Evolutionary conservation across 2,329 filamentous ascomycete species (phyloP), one percentile per base, ranked within the genome.

Genomic region (Talaromyces piceae): DNA sequence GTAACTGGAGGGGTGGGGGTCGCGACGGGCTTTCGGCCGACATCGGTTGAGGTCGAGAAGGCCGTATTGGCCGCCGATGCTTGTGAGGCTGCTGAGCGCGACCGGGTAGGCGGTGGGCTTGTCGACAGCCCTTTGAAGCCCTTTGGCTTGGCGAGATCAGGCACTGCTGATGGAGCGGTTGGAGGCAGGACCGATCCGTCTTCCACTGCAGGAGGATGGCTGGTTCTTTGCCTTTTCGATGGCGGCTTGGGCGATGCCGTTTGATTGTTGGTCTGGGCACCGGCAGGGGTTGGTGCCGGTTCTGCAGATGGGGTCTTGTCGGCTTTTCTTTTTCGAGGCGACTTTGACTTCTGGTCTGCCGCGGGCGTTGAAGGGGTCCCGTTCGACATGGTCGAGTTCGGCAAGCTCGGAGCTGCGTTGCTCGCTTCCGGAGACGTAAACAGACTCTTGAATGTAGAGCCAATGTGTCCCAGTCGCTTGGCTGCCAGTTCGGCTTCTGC

Each of bases 291-390:
- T n/a, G 28, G 23, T 0, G 11, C 18, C 27, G 30, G 46, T 12
- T 54, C 54, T 54, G 52, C 45, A 41, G 50, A 47, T 48, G 18
- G 37, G 5, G 69, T 26, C 12, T 73, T 67, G 45, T 82, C 79
- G 37, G 76, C 69, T 60, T 82, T 83, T 47, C 80, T 73, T 64
- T 83, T 83, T 46, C 63, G 68, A 33, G 66, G 60, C 23, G 61
- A 57, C 53, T 63, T 65, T 33, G 53, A 25, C 49, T 58, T 62
- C 51, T 57, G 51, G 54, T 60, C 65, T 37, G 43, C 44, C 30
- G 37, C 18, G 13, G 49, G 39, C n/a, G 52, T 50, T 25, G 27
- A 18, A 45, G 46, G 23, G 8, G 26, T 18, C 20, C 46, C 51
- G 39, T 46, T 52, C 13, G 46, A 16, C 16, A 41, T 47, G n/a